Base-by-base conservation (phyloP, 1,284 basidiomycete genomes). In the Papiliotrema laurentii region DNA sequence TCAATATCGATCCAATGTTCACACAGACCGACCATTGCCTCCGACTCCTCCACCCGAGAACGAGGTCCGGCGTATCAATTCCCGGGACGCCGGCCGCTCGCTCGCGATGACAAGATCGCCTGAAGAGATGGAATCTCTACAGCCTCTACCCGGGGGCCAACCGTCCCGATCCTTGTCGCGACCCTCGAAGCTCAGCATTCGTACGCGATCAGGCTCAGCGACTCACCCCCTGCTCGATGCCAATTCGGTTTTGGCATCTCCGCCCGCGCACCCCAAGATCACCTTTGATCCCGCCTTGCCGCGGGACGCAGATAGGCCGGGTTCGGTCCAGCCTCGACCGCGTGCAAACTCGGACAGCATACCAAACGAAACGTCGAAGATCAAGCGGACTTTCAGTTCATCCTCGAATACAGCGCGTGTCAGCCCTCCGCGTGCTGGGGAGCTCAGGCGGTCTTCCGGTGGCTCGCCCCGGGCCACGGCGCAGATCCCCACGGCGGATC, bases 281-380 rank as follows among this genome's bases (percentile, higher is more conserved):
- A 61, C 56, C 1, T 59, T 61, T 30, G 56, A 61, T 26, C 41
- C 50, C 4, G 53, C 54, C 7, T 40, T 56, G 5, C 45, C 50
- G 7, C 24, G 26, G n/a, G 41, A 47, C 27, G 30, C 25, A 5
- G 50, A 52, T 30, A 40, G 46, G 25, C 30, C 41, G 35, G 41
- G 18, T 35, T 13, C 11, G 33, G 22, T 34, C 24, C 14, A 22
- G 46, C 5, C 24, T 25, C 31, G 52, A 13, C 44, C 40, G 4
- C 45, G 55, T 14, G 41, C 55, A 25, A 51, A 54, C 27, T 57
- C 55, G 3, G 55, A 53, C 19, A 42, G 46, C 5, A 14, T 35
- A 5, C 33, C 35, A 3, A 33, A 4, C 28, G 27, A 13, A 14
- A 41, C 13, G n/a, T 14, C 39, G 14, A 14, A 16, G 22, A 36